Evolutionary conservation across 169 alveolate species (phyloP).

Genomic region (Miamiensis avidus): DNA sequence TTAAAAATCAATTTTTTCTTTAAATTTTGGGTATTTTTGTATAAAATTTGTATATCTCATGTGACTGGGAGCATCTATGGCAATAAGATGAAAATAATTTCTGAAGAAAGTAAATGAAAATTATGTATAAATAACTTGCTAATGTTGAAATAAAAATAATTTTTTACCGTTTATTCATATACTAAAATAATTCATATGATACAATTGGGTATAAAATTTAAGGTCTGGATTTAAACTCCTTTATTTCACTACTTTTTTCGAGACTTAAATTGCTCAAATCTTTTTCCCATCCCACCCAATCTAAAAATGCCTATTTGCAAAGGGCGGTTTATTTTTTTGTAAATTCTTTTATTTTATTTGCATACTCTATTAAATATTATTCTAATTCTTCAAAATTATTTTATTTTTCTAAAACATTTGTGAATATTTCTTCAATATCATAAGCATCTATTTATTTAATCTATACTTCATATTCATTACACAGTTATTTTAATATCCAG

Average conservation of each 20-base stretch:
- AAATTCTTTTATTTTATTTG: background rate
- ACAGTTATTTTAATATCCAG: no score
- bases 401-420: background rate
- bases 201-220: background rate
- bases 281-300: background rate
- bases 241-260: background rate
- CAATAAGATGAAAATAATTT: no score
- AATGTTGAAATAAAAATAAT: no score
- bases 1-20: background rate
- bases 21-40: background rate
- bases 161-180: background rate
- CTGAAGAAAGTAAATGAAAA: background rate
- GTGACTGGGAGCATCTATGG: background rate
- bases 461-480: no score
- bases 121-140: no score
- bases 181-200: background rate
- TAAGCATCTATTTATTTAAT: no score
- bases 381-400: background rate
- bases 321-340: no score
- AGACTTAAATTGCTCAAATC: no score
- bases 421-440: background rate
- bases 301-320: background rate
- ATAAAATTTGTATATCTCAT: background rate
- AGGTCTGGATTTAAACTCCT: background rate
- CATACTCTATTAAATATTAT: no score